Conservation (phyloP, 2,329 filamentous ascomycete genomes). For the Leptographium procerum region DNA sequence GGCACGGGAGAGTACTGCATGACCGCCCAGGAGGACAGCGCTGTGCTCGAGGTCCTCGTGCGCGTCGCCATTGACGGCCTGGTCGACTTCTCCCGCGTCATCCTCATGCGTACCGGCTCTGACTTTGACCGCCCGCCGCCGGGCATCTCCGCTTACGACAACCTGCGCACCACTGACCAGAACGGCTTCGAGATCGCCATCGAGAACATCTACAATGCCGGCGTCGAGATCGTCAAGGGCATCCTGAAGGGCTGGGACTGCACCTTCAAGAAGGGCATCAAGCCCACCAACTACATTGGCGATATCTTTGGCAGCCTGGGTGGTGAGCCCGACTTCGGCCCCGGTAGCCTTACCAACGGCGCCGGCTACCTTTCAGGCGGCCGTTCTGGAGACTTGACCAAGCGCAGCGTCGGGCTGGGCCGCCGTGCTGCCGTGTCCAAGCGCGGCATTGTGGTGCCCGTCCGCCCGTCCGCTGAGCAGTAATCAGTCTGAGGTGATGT, state of each 20-base stretch:
- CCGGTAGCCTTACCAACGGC: constrained; percentile 33
- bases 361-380: constrained; percentile 17
- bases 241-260: constrained; percentile 50
- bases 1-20: constrained; percentile 58
- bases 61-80: constrained; percentile 43
- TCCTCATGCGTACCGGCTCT: constrained; percentile 55
- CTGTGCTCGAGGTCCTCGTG: constrained; percentile 53
- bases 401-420: not conserved
- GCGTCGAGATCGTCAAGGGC: constrained; percentile 52
- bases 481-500: not conserved
- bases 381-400: constrained; percentile 11
- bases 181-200: constrained; percentile 54
- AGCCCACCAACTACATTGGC: constrained; percentile 53
- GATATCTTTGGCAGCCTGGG: constrained; percentile 61
- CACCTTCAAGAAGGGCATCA: constrained; percentile 45
- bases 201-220: constrained; percentile 55
- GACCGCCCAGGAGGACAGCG: constrained; percentile 63
- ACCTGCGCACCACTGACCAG: constrained; percentile 48
- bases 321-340: constrained; percentile 54
- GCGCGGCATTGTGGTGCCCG: constrained; percentile 1
- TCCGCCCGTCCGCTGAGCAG: not conserved
- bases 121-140: constrained; percentile 62
- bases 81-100: constrained; percentile 55
- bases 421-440: not conserved
- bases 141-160: constrained; percentile 41